Evolutionary conservation across 768 basidiomycete species (phyloP).

Genomic region (Amanita polypyramis): DNA sequence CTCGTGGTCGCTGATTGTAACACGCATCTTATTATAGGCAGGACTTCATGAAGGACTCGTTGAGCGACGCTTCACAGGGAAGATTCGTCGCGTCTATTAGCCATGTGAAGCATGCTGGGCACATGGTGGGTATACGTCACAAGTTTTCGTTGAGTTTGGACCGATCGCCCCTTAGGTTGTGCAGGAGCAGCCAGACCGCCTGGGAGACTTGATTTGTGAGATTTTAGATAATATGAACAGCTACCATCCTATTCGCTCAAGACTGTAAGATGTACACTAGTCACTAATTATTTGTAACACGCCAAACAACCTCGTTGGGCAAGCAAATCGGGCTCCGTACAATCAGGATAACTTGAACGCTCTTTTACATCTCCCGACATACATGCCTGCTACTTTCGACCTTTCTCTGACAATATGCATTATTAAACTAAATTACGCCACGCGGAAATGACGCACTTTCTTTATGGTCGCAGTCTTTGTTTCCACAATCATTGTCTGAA

Average conservation of each 20-base stretch:
- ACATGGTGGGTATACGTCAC: slow-evolving; percentile 25
- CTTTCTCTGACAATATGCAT: too few relatives aligned
- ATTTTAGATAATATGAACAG: slow-evolving; percentile 19
- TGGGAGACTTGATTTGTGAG: slow-evolving; percentile 24
- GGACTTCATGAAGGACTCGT: slow-evolving; percentile 31
- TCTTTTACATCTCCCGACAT: too few relatives aligned
- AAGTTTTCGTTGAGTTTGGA: neutral
- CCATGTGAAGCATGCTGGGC: slow-evolving; percentile 33
- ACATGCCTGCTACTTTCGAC: too few relatives aligned
- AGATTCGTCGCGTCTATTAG: slow-evolving; percentile 30
- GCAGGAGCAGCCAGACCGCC: slow-evolving; percentile 31
- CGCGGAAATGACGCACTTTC: too few relatives aligned
- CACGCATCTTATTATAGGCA: slow-evolving; percentile 19
- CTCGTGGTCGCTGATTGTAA: neutral
- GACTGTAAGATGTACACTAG: slow-evolving; percentile 10
- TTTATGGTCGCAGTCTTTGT: neutral
- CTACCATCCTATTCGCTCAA: slow-evolving; percentile 9
- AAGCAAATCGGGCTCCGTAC: neutral
- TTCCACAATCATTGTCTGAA: neutral
- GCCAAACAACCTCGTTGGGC: too few relatives aligned
- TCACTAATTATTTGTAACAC: too few relatives aligned
- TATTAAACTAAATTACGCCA: too few relatives aligned
- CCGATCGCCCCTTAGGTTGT: slow-evolving; percentile 22
- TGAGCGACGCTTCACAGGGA: slow-evolving; percentile 30
- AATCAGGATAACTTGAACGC: too few relatives aligned